Conservation (phyloP, 1,284 basidiomycete species). For the Hortiboletus rubellus region DNA sequence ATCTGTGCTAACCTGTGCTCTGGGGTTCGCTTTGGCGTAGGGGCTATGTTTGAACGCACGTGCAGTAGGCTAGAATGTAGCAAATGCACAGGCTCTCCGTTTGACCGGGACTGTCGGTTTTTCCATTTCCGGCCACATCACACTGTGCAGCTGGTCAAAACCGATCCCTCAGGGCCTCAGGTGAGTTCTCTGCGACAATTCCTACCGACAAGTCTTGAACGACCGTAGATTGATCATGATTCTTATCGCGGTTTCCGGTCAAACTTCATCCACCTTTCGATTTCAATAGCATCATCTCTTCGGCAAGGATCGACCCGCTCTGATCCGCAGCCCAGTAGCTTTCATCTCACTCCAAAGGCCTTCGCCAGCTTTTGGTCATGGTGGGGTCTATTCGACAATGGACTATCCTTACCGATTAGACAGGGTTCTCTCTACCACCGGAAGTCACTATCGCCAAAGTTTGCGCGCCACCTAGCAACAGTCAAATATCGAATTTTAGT, state of each 20-base stretch:
- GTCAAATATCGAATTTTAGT: slow-evolving; percentile 90
- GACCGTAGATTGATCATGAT: slow-evolving; percentile 55
- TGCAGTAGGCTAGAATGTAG: slow-evolving; percentile 72
- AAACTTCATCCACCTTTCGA: slow-evolving; percentile 91
- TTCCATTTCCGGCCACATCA: slow-evolving; percentile 88
- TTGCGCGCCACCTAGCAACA: slow-evolving; percentile 87
- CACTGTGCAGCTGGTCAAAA: slow-evolving; percentile 67
- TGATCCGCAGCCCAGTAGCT: slow-evolving; percentile 54
- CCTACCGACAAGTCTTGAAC: neutral
- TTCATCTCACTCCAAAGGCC: slow-evolving; percentile 86
- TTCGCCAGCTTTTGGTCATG: slow-evolving; percentile 94
- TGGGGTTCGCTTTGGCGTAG: slow-evolving; percentile 91
- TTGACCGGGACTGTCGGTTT: slow-evolving; percentile 78
- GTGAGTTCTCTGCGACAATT: slow-evolving; percentile 38
- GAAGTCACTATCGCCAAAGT: slow-evolving; percentile 81
- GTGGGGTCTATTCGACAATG: slow-evolving; percentile 85
- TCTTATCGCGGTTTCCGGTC: slow-evolving; percentile 91
- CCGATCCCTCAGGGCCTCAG: slow-evolving; percentile 44
- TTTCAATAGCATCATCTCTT: slow-evolving; percentile 76
- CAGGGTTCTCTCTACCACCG: slow-evolving; percentile 82
- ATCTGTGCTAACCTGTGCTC: slow-evolving; percentile 83
- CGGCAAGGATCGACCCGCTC: slow-evolving; percentile 27
- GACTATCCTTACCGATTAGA: slow-evolving; percentile 82
- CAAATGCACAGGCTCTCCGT: slow-evolving; percentile 62
- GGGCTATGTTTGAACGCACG: slow-evolving; percentile 81